Evolutionary conservation across 2,329 filamentous ascomycete species (phyloP).

Genomic region (Calonectria pauciramosa): DNA sequence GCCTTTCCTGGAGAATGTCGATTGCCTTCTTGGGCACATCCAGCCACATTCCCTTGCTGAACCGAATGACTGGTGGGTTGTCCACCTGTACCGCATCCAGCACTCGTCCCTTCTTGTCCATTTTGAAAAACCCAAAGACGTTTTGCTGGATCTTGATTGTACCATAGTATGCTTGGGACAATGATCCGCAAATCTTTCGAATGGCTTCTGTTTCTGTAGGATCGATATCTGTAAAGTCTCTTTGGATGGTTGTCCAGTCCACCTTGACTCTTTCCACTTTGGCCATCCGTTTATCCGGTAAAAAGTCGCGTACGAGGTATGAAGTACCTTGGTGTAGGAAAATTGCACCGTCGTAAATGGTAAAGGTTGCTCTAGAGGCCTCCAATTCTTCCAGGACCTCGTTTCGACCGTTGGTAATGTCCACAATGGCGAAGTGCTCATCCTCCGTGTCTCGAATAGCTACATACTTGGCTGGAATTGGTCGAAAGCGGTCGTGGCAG

Average conservation of each 20-base stretch:
- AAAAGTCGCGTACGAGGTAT: conserved; percentile 92
- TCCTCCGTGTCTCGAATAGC: conserved; percentile 90
- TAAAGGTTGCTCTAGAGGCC: conserved; percentile 93
- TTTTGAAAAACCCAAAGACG: conserved; percentile 97
- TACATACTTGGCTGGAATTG: conserved; percentile 85
- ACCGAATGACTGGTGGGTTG: conserved; percentile 89
- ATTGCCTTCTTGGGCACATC: conserved; percentile 87
- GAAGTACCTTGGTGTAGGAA: conserved; percentile 96
- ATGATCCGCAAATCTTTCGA: conserved; percentile 74
- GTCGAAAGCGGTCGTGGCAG: conserved; percentile 89
- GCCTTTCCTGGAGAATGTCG: conserved; percentile 79
- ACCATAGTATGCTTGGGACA: conserved; percentile 85
- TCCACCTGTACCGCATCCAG: conserved; percentile 94
- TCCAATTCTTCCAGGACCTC: conserved; percentile 95
- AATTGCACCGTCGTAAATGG: conserved; percentile 95
- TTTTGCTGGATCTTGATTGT: conserved; percentile 87
- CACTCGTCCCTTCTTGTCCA: conserved; percentile 88
- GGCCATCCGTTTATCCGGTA: conserved; percentile 83
- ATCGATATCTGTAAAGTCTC: conserved; percentile 95
- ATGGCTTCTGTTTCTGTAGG: conserved; percentile 93
- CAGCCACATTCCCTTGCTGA: conserved; percentile 94
- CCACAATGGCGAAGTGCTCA: conserved; percentile 93
- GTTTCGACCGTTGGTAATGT: conserved; percentile 87
- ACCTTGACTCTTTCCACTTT: conserved; percentile 91
- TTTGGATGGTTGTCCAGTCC: conserved; percentile 94